Base-by-base conservation (phyloP, 2,329 filamentous ascomycete genomes). In the Botrytis galanthina region DNA sequence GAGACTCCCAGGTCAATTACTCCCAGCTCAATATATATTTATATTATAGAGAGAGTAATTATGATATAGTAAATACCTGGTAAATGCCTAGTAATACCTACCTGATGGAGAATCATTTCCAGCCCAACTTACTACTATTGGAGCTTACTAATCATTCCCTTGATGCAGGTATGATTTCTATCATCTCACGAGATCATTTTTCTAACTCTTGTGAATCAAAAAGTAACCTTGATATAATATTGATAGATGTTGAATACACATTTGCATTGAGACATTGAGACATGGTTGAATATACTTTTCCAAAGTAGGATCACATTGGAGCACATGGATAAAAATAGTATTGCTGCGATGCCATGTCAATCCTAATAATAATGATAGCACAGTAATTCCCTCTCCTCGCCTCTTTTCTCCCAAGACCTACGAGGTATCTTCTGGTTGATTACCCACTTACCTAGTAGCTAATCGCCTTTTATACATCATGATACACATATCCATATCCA, bases 251-350 rank as follows among this genome's bases (percentile, higher is more conserved):
- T 54, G 12, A n/a, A 54, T n/a, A 62, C 16, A n/a, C 14, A 39
- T 39, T n/a, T 14, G 26, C 60, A 62, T 62, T 62, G 35, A 62
- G 35, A 39, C 60, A 62, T 62, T 62, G 60, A 62, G 35, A 62
- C 59, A 61, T 61, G 39, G 22, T 39, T 61, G n/a, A 61, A 61
- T 39, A 8, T 39, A n/a, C 37, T 37, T 4, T 61, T 37, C 59
- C 35, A 26, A 61, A 61, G 22, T 8, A n/a, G 37, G 12, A 39
- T n/a, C 26, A 39, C n/a, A 32, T 61, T 61, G 14, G 14, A 62
- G 22, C 60, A 39, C 12, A n/a, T 54, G n/a, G 35, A 62, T 18
- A 39, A n/a, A 61, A 39, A 18, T 44, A 44, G 42, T 37, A n/a
- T 54, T 26, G 46, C 46, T 51, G 22, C 35, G 6, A 26, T 37